These are phyloP conservation scores for Stephania yunnanensis DNA, from an alignment of 164 flowering plant genomes.

Conservation along the genomic window DNA sequence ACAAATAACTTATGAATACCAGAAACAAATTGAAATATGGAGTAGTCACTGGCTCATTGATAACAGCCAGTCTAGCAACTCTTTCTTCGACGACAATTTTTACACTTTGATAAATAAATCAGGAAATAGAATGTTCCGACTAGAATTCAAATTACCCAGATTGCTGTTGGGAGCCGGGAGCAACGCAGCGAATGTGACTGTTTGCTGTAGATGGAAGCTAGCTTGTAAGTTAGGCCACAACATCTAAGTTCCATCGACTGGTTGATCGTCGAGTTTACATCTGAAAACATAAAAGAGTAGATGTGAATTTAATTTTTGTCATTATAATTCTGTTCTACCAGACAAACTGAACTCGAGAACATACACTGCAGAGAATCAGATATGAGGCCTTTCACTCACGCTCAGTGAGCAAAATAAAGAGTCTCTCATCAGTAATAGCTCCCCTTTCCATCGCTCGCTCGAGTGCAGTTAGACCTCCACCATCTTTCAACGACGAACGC, in stretches of 20 bases:
- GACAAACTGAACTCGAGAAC: neutral
- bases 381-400: slow-evolving; percentile 24
- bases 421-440: slow-evolving; percentile 83
- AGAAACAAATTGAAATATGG: neutral
- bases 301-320: neutral
- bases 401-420: slow-evolving; percentile 66
- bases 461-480: slow-evolving; percentile 59
- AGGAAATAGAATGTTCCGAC: neutral
- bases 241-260: neutral
- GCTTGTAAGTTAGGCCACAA: neutral
- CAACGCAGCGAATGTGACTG: neutral
- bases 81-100: neutral
- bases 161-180: neutral
- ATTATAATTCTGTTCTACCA: neutral
- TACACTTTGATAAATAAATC: neutral
- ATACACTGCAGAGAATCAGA: neutral
- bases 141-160: neutral
- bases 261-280: neutral
- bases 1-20: neutral
- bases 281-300: neutral
- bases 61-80: neutral
- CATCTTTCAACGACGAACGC: slow-evolving; percentile 64
- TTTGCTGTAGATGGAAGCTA: neutral
- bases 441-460: slow-evolving; percentile 97
- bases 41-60: neutral